These are phyloP conservation scores for Liriodendron chinense DNA, from an alignment of 164 flowering plant species.

Conservation along the genomic window DNA sequence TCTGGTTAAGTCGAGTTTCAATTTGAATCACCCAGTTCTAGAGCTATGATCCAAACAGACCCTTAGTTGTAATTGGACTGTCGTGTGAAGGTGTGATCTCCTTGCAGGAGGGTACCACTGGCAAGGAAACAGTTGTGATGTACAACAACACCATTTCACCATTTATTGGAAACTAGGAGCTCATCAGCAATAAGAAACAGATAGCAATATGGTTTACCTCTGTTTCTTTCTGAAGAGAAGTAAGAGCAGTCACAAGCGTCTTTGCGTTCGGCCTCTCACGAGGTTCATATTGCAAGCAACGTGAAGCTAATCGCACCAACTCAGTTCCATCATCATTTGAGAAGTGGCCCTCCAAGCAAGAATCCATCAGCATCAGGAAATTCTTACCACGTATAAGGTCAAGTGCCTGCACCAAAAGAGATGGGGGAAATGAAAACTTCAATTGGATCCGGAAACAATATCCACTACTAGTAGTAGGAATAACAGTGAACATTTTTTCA, in stretches of 20 bases:
- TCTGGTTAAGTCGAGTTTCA: no score
- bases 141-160: no score
- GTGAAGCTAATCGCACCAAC: constrained; percentile 75
- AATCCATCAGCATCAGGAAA: constrained; percentile 82
- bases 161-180: neutral
- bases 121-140: neutral
- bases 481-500: neutral
- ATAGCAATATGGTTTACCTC: constrained; percentile 43
- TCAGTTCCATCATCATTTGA: constrained; percentile 91
- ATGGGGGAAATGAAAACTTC: neutral
- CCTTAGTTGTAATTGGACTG: neutral
- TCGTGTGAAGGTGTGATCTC: neutral
- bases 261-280: constrained; percentile 92
- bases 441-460: neutral
- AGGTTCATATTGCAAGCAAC: constrained; percentile 88
- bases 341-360: constrained; percentile 85
- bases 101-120: neutral
- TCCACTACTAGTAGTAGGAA: neutral
- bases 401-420: constrained; percentile 57
- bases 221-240: constrained; percentile 75
- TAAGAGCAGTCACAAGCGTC: constrained; percentile 64
- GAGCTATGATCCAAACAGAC: neutral
- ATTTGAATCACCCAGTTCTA: no score
- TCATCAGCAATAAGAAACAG: neutral
- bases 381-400: constrained; percentile 88